Evolutionary conservation across 2,329 filamentous ascomycete species (phyloP), one percentile per base, ranked within the genome.

Genomic region (Aspergillus sp.): DNA sequence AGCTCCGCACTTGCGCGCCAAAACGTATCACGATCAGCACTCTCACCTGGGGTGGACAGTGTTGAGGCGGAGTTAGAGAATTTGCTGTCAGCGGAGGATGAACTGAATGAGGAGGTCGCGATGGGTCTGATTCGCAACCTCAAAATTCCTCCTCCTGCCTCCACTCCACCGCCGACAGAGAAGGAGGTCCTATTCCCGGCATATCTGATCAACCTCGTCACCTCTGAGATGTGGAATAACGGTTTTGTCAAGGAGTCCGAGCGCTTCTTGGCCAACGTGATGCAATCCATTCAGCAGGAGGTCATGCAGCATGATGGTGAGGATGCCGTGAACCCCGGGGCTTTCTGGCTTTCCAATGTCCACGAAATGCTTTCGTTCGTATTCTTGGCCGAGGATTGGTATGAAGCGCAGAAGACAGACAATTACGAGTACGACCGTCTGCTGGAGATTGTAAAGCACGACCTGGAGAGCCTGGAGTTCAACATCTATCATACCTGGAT

Each of bases 401-500:
- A 98, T 51, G 91, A 96, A 67, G 86, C 89, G 36, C 91, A 98
- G 61, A 98, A 98, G 75, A 91, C 88, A 24, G 91, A 98, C 64
- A 96, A 96, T 58, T 96, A 93, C 58, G 91, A 98, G 68, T 98
- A 98, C 52, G 91, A 98, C 63, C 82, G 91, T 43, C 74, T 98
- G 33, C 69, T 98, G 51, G 91, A 98, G 63, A 96, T 98, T 58
- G 91, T 98, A 58, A 98, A 98, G 73, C 91, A 98, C 59, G 91
- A 98, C 58, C 71, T 98, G 32, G 91, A 98, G 68, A 94, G 85
- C 63, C 72, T 98, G 43, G 91, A 98, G 66, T 98, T 98, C 71
- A 98, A 98, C 69, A 98, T 98, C 52, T 98, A 98, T 65, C 91
- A 98, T 66, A 98, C 91, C 15, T 98, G 91, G 91, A 98, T 98